Evolutionary conservation across 2,329 filamentous ascomycete species (phyloP).

Genomic region (Alternaria burnsii): DNA sequence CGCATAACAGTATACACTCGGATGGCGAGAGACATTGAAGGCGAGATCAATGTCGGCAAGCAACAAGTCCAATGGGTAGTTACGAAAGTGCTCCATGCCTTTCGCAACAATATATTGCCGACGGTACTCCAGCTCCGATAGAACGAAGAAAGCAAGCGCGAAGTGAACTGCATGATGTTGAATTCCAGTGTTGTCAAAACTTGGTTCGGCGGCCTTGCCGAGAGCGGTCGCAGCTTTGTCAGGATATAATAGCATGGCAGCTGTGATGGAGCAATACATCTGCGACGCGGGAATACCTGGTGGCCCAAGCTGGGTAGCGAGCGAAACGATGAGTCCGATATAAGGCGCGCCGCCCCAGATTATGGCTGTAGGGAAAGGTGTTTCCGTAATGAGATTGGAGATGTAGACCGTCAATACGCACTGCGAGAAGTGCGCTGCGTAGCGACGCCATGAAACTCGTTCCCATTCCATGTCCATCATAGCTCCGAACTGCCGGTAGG

Average conservation of each 20-base stretch:
- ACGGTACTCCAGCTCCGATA: neutral
- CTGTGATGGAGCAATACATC: neutral
- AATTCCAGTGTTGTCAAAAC: neutral
- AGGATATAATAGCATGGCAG: neutral
- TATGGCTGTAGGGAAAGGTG: neutral
- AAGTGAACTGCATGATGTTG: neutral
- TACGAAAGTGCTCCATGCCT: neutral
- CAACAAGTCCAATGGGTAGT: neutral
- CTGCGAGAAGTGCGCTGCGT: neutral
- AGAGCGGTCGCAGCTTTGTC: neutral
- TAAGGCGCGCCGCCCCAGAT: neutral
- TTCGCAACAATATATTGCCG: neutral
- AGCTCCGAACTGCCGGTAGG: neutral
- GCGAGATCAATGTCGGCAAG: neutral
- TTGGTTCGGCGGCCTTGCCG: neutral
- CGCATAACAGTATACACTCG: neutral
- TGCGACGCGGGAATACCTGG: neutral
- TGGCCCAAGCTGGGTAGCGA: neutral
- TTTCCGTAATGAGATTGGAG: neutral
- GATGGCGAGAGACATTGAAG: neutral
- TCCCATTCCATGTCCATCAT: neutral
- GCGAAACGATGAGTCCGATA: neutral
- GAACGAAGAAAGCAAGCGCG: slow-evolving; percentile 3
- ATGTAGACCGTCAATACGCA: neutral
- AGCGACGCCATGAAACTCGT: neutral